Conservation (phyloP, 352 stramenopile genomes). For the Halophytophthora batemanensis region DNA sequence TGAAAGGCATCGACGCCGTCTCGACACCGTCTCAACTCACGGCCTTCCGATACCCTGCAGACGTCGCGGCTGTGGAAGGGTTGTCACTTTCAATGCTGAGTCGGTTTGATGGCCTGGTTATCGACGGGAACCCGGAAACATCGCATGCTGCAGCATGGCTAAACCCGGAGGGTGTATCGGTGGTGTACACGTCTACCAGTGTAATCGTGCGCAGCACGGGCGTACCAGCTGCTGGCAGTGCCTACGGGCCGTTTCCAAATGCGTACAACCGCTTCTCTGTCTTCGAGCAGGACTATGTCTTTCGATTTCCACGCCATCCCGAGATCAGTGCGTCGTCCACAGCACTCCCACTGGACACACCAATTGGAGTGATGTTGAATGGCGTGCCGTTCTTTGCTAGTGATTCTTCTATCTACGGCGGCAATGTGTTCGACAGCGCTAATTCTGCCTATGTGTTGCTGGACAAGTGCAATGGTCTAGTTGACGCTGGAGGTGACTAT, state of each 20-base stretch:
- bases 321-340: slow-evolving; percentile 17
- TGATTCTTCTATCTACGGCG: slow-evolving; percentile 31
- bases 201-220: slow-evolving; percentile 62
- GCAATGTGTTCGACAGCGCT: slow-evolving; percentile 36
- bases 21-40: slow-evolving; percentile 15
- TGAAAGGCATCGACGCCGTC: slow-evolving; percentile 40
- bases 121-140: slow-evolving; percentile 43
- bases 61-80: slow-evolving; percentile 47
- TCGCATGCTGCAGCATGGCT: slow-evolving; percentile 35
- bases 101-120: slow-evolving; percentile 46
- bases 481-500: slow-evolving; percentile 64
- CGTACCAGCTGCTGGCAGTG: slow-evolving; percentile 31
- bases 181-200: slow-evolving; percentile 47
- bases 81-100: slow-evolving; percentile 43
- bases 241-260: slow-evolving; percentile 66
- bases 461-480: slow-evolving; percentile 71
- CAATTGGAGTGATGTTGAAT: slow-evolving; percentile 72
- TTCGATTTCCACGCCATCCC: slow-evolving; percentile 53
- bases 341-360: slow-evolving; percentile 32
- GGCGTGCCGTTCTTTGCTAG: slow-evolving; percentile 63
- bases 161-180: slow-evolving; percentile 43
- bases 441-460: slow-evolving; percentile 42
- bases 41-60: slow-evolving; percentile 45
- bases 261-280: slow-evolving; percentile 49
- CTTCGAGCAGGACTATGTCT: slow-evolving; percentile 59